Evolutionary conservation across 495 filamentous ascomycete species (phyloP).

Genomic region (Penicillium desertorum): DNA sequence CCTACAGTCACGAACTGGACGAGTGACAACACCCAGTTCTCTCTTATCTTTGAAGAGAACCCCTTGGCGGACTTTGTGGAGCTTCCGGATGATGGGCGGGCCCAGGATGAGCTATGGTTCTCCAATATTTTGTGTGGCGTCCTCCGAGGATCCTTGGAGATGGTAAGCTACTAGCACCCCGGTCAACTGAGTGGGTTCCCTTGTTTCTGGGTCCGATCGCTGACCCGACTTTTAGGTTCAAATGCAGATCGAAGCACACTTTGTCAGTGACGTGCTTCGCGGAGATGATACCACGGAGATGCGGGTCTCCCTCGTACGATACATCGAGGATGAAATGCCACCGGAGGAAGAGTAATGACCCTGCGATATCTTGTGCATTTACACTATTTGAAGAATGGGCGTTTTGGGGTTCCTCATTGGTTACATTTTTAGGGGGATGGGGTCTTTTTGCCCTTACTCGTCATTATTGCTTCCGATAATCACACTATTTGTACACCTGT

Average conservation of each 20-base stretch:
- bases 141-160: slow-evolving; percentile 85
- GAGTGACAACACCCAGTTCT: slow-evolving; percentile 93
- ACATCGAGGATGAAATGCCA: slow-evolving; percentile 97
- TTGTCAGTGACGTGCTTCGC: slow-evolving; percentile 89
- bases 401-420: slow-evolving; percentile 20
- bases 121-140: slow-evolving; percentile 96
- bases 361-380: slow-evolving; percentile 7
- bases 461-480: slow-evolving; percentile 1
- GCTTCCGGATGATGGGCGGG: slow-evolving; percentile 89
- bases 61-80: slow-evolving; percentile 97
- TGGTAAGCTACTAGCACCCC: slow-evolving; percentile 56
- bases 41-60: slow-evolving; percentile 94
- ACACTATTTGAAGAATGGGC: slow-evolving; percentile 15
- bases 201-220: slow-evolving; percentile 20
- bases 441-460: background rate
- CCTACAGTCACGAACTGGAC: slow-evolving; percentile 95
- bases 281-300: slow-evolving; percentile 97
- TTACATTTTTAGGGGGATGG: slow-evolving; percentile 10
- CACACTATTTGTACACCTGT: slow-evolving; percentile 8
- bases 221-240: slow-evolving; percentile 63
- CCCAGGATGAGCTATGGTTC: slow-evolving; percentile 97
- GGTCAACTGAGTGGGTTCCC: slow-evolving; percentile 9
- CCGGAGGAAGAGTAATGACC: slow-evolving; percentile 80
- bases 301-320: slow-evolving; percentile 86
- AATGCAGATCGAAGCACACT: slow-evolving; percentile 98